Base-by-base conservation (phyloP, 2,329 filamentous ascomycete genomes). In the Bipolaris bicolor region DNA sequence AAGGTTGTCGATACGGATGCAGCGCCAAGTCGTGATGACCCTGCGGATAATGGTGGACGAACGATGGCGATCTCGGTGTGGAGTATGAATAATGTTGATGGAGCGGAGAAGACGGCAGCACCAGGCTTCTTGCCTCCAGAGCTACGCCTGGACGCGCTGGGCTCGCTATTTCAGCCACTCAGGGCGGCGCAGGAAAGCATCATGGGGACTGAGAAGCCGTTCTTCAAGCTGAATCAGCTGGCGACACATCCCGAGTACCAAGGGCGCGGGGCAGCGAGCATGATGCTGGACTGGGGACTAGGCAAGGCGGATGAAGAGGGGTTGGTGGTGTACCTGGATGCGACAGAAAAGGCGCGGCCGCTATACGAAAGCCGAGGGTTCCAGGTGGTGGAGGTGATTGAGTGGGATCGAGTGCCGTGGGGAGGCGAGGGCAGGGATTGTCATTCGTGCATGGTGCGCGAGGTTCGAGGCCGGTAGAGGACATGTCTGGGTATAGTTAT, bases 101-200 rank as follows among this genome's bases (percentile, higher is more conserved):
- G 40, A n/a, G 29, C 16, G 34, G 44, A 44, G 58, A 53, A 31
- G 29, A 11, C 1, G 26, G 13, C 7, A 18, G 86, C 90, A 22
- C 85, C 97, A 3, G 47, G 47, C 51, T 88, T 91, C 52, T 83
- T 97, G 31, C 94, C 94, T 0, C 88, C 90, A 0, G 90, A 91
- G 62, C 24, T 73, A 10, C 66, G 66, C 3, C 49, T 70, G 2
- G 66, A 71, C n/a, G 68, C 65, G 7, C 47, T 75, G 2, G 22
- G 16, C 0, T 73, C 76, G 3, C 49, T 72, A 0, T 56, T 75
- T 2, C 57, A 50, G 3, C 71, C 71, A 6, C 47, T 75, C 1
- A 54, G 66, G 2, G 62, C 50, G 3, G 69, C 69, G 5, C 58
- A 67, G 16, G 36, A 61, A 3, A 64, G 68, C 10, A 68, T 73